These are phyloP conservation scores for Syncephalastrum contaminatum DNA, from an alignment of 371 early-diverging fungal species.

Conservation along the genomic window DNA sequence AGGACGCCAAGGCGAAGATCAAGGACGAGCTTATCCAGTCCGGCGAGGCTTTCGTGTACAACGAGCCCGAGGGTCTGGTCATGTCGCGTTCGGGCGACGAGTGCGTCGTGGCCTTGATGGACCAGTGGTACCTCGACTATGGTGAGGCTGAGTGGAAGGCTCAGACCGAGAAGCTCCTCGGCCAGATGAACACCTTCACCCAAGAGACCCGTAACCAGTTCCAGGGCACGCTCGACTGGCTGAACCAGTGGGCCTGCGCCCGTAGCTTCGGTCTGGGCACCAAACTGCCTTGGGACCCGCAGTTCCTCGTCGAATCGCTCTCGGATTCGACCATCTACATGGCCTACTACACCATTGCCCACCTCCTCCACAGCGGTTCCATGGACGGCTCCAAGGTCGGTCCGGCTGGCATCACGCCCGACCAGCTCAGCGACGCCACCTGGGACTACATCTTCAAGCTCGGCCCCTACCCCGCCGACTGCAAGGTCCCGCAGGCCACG, in stretches of 20 bases:
- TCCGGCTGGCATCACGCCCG: conserved; percentile 77
- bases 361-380: conserved; percentile 90
- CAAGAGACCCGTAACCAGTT: conserved; percentile 91
- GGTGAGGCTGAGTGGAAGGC: conserved; percentile 93
- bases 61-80: conserved; percentile 96
- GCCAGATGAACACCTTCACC: conserved; percentile 81
- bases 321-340: conserved; percentile 99
- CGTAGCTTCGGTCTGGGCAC: conserved; percentile 98
- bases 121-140: conserved; percentile 99
- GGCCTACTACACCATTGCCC: conserved; percentile 99
- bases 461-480: conserved; percentile 66
- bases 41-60: conserved; percentile 86
- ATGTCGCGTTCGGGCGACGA: conserved; percentile 97
- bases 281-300: conserved; percentile 96
- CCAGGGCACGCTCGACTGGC: conserved; percentile 91
- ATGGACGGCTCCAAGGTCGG: conserved; percentile 86
- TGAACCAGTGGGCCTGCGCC: conserved; percentile 99
- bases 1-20: conserved; percentile 91
- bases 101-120: conserved; percentile 97
- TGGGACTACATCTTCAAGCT: conserved; percentile 95
- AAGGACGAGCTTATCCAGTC: conserved; percentile 70
- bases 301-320: conserved; percentile 98
- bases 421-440: conserved; percentile 91
- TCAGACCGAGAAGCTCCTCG: conserved; percentile 78
- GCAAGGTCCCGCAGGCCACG: conserved; percentile 57